phyloP scores from a whole-genome alignment of 345 rosid species.

The Combretum micranthum region DNA sequence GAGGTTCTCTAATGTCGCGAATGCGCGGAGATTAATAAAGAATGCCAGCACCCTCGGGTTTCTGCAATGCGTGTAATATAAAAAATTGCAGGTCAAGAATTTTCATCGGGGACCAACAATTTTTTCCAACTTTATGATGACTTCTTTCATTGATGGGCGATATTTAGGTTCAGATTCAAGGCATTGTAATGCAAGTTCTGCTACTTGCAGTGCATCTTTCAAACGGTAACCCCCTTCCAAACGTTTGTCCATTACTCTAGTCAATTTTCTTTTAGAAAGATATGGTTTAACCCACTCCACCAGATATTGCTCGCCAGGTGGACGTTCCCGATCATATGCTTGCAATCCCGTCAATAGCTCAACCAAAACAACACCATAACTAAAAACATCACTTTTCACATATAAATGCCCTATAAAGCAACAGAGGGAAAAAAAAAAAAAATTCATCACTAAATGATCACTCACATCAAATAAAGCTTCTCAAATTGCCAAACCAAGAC shows the following conservation, averaged over 20 bases:
- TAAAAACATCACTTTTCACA: slow-evolving; percentile 15
- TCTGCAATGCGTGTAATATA: too few species aligned
- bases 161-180: slow-evolving; percentile 1
- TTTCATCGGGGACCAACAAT: background rate
- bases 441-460: too few species aligned
- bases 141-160: slow-evolving; percentile 11
- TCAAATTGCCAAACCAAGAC: background rate
- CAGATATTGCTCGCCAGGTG: background rate
- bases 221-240: slow-evolving; percentile 7
- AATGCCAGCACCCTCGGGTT: too few species aligned
- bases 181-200: slow-evolving; percentile 10
- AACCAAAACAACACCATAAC: slow-evolving; percentile 17
- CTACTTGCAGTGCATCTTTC: background rate
- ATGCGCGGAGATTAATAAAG: too few species aligned
- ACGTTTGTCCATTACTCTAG: slow-evolving; percentile 11
- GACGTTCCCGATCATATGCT: slow-evolving; percentile 7
- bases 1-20: too few species aligned
- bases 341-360: slow-evolving; percentile 15
- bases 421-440: too few species aligned
- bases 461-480: background rate
- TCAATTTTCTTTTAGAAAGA: slow-evolving; percentile 14
- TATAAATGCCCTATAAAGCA: slow-evolving; percentile 7
- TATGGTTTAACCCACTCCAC: slow-evolving; percentile 15
- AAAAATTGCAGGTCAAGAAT: too few species aligned
- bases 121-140: slow-evolving; percentile 1